These are phyloP conservation scores for Trichoderma endophyticum DNA, from an alignment of 2,329 filamentous ascomycete species.

Conservation along the genomic window DNA sequence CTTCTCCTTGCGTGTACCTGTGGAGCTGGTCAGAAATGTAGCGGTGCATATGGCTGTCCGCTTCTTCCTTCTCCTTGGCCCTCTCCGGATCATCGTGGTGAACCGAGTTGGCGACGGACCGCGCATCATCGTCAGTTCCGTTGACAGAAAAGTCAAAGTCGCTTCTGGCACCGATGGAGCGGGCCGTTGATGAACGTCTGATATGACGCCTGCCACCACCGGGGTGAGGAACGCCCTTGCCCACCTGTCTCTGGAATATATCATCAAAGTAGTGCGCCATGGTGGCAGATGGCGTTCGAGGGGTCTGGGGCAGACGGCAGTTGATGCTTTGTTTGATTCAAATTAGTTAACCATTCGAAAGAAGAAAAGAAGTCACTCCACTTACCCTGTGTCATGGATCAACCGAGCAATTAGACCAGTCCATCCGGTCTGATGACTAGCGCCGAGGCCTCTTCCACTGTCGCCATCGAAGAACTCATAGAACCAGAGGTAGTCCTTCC, in stretches of 20 bases:
- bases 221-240: conserved; percentile 36
- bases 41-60: conserved; percentile 69
- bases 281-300: conserved; percentile 76
- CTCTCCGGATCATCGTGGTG: conserved; percentile 42
- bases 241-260: conserved; percentile 56
- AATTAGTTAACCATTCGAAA: not conserved
- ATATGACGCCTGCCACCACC: conserved; percentile 50
- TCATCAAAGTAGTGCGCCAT: conserved; percentile 97
- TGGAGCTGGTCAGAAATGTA: conserved; percentile 82
- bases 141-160: conserved; percentile 62
- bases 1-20: conserved; percentile 51
- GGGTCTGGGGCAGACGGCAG: conserved; percentile 89
- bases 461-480: conserved; percentile 98
- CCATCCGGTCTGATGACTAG: conserved; percentile 95
- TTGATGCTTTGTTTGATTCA: conserved; percentile 59
- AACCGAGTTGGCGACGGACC: conserved; percentile 33
- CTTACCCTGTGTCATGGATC: conserved; percentile 96
- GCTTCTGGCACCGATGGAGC: conserved; percentile 80
- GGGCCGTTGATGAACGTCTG: conserved; percentile 74
- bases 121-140: conserved; percentile 41
- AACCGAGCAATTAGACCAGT: conserved; percentile 92
- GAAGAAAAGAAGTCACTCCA: conserved; percentile 15
- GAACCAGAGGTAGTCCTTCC: conserved; percentile 85
- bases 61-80: conserved; percentile 48
- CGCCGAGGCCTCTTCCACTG: conserved; percentile 80